phyloP scores from a whole-genome alignment of 2,329 filamentous ascomycete genomes.

The Pyrenochaeta sp. region DNA sequence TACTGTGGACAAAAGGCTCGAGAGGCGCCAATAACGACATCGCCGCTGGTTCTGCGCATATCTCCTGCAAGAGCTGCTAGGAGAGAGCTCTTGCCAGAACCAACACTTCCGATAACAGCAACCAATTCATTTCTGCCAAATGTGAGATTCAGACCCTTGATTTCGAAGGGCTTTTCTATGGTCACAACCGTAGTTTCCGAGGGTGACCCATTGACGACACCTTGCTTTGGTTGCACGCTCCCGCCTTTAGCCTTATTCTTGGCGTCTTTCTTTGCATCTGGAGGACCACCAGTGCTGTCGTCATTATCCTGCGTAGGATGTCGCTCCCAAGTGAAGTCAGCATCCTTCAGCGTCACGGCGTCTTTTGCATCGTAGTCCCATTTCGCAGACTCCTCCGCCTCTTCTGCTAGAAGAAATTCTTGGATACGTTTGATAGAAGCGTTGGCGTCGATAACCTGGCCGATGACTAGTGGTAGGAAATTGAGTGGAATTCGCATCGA shows the following conservation, averaged over 20 bases:
- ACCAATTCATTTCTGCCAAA: conserved; percentile 78
- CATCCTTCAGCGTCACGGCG: conserved; percentile 72
- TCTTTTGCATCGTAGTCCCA: conserved; percentile 61
- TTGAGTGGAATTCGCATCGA: conserved; percentile 89
- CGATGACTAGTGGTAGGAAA: conserved; percentile 84
- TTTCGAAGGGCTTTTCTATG: conserved; percentile 73
- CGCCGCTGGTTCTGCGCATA: conserved; percentile 83
- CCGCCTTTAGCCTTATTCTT: conserved; percentile 58
- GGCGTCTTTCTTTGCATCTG: conserved; percentile 55
- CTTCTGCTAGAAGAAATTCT: conserved; percentile 86
- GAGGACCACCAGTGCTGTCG: conserved; percentile 46
- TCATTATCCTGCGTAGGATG: conserved; percentile 61
- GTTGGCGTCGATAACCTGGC: conserved; percentile 88
- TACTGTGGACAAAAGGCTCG: conserved; percentile 95
- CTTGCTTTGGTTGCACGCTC: conserved; percentile 30
- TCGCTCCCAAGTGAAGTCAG: conserved; percentile 88
- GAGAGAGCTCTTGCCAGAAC: conserved; percentile 88
- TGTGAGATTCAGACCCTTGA: conserved; percentile 71
- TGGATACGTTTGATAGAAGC: conserved; percentile 85
- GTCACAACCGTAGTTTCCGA: conserved; percentile 54
- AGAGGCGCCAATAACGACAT: conserved; percentile 77
- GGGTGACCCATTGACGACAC: conserved; percentile 48
- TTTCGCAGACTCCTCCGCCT: conserved; percentile 75
- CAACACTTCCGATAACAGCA: conserved; percentile 87
- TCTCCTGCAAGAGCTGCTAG: conserved; percentile 90